Percentiles rank a stretch among this genome's conserved stretches.
These are phyloP conservation scores for Naganishia randhawae DNA, from an alignment of 768 basidiomycete genomes.

Conservation along the genomic window DNA sequence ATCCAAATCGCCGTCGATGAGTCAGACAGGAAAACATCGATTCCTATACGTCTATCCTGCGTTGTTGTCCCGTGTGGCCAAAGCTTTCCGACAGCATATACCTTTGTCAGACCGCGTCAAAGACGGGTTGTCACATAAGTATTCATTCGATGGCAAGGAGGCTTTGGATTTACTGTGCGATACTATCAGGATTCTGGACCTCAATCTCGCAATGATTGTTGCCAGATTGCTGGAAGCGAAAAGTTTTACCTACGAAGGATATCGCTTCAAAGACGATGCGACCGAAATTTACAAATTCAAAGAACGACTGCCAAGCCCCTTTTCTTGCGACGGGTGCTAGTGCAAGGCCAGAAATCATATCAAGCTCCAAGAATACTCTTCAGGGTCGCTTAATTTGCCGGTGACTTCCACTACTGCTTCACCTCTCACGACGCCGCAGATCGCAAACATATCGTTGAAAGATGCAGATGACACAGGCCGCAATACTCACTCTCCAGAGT, in stretches of 20 bases:
- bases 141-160: slow-evolving; percentile 92
- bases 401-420: slow-evolving; percentile 29
- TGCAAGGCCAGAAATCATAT: slow-evolving; percentile 17
- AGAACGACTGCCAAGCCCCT: slow-evolving; percentile 74
- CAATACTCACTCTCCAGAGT: slow-evolving; percentile 40
- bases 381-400: slow-evolving; percentile 23
- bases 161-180: slow-evolving; percentile 96
- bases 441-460: slow-evolving; percentile 12
- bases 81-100: slow-evolving; percentile 83
- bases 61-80: slow-evolving; percentile 85
- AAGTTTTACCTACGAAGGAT: slow-evolving; percentile 92
- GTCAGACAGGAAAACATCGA: slow-evolving; percentile 60
- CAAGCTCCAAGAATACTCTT: slow-evolving; percentile 25
- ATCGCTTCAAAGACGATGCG: slow-evolving; percentile 81
- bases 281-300: slow-evolving; percentile 91
- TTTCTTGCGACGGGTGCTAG: slow-evolving; percentile 59
- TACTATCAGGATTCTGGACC: slow-evolving; percentile 96
- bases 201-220: slow-evolving; percentile 89
- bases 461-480: slow-evolving; percentile 22
- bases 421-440: slow-evolving; percentile 44
- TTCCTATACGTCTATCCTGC: slow-evolving; percentile 77
- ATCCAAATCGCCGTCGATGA: slow-evolving; percentile 48
- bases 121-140: slow-evolving; percentile 92
- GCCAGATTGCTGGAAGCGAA: slow-evolving; percentile 94
- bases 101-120: slow-evolving; percentile 73